phyloP scores from a whole-genome alignment of 2,329 filamentous ascomycete genomes.

The Colletotrichum karsti region DNA sequence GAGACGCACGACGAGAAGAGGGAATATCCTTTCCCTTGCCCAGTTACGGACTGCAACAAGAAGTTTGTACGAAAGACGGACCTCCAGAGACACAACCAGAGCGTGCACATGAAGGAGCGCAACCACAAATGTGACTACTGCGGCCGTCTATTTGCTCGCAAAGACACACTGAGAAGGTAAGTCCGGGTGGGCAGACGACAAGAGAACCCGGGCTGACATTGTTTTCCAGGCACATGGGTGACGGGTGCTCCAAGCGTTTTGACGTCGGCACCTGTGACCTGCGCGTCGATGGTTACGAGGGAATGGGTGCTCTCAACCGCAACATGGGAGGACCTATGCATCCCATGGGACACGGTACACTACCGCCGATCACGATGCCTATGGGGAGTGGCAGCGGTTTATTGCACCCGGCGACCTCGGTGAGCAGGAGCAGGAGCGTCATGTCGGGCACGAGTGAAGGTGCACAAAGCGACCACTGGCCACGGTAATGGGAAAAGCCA shows the following conservation, averaged over 20 bases:
- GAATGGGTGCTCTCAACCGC: conserved; percentile 10
- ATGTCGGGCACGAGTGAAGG: conserved; percentile 6
- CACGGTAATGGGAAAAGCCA: background rate
- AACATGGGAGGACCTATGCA: conserved; percentile 26
- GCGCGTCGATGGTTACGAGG: conserved; percentile 41
- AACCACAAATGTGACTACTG: conserved; percentile 78
- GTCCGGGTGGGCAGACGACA: conserved; percentile 28
- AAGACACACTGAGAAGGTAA: conserved; percentile 84
- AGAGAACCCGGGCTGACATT: background rate
- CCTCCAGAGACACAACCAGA: conserved; percentile 68
- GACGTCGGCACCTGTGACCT: conserved; percentile 63
- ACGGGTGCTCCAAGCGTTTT: conserved; percentile 77
- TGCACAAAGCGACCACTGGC: conserved; percentile 14
- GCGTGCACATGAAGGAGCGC: conserved; percentile 78
- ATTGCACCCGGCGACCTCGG: conserved; percentile 4
- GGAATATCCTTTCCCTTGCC: conserved; percentile 76
- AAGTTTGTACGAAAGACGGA: conserved; percentile 87
- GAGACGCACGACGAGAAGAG: conserved; percentile 82
- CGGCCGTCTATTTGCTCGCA: conserved; percentile 76
- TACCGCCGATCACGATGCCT: conserved; percentile 16
- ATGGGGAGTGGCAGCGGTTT: conserved; percentile 1
- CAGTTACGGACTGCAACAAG: conserved; percentile 71
- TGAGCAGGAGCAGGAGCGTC: conserved; percentile 1
- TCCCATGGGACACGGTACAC: conserved; percentile 7
- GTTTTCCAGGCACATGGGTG: conserved; percentile 76